Evolutionary conservation across 2,329 filamentous ascomycete species (phyloP), one percentile per base, ranked within the genome.

Genomic region (Ophiostoma pallidulum): DNA sequence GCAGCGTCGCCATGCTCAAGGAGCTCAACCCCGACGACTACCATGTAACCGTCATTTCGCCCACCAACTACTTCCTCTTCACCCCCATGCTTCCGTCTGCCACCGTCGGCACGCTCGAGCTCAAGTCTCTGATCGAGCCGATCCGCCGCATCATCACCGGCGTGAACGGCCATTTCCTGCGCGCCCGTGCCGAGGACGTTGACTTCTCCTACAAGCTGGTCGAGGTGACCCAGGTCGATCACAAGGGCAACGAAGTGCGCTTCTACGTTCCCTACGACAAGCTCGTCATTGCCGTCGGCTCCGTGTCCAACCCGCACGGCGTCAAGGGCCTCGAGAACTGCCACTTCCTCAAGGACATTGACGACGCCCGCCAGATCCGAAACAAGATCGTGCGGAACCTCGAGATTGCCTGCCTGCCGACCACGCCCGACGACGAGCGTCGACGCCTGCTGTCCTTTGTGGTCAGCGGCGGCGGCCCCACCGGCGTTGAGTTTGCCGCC

Each of bases 211-310:
- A 90, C 59, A 94, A 94, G 62, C 70, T 98, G 48, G 81, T 98
- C 7, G 92, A 98, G 63, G 77, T 95, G 1, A 82, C 84, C 1
- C 86, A 94, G 56, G 61, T 73, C 3, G 84, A 89, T 55, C 65
- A 77, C 4, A 66, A 73, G 50, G 92, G 92, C 4, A 71, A 86
- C n/a, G 80, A 84, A 58, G 73, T 80, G 48, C 74, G 80, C 35
- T 98, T 97, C 68, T 98, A 98, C 62, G 75, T 98, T 2, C 92
- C 92, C 0, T 98, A 98, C 62, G 94, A 98, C 64, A 98, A 98
- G 69, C 74, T 98, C 40, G 84, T 98, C 24, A 74, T 98, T 58
- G 90, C 83, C 22, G 90, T 97, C 50, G 91, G 91, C 29, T 96
- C 90, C 18, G 81, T 84, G 16, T 94, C 90, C 13, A 98, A 98